A percentile compares a stretch with the other conserved stretches of the same genome.
Evolutionary conservation across 192 early-diverging fungal species (phyloP).

Genomic region (Globomyces pollinis-pini): DNA sequence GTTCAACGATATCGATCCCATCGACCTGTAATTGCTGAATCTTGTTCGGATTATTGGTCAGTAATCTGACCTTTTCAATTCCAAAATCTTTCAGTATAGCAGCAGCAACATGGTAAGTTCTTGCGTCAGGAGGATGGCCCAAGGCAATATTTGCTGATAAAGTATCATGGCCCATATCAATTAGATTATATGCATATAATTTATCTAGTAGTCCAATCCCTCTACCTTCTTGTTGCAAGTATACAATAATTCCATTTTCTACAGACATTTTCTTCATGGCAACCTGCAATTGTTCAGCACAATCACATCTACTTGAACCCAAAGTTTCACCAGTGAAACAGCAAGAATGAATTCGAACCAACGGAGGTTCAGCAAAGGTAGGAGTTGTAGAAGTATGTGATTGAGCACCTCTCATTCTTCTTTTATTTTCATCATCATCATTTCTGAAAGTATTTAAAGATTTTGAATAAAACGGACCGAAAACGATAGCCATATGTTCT

Average conservation of each 20-base stretch:
- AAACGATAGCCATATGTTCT: constrained; percentile 92
- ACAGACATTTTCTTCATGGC: constrained; percentile 81
- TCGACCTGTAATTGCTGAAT: constrained; percentile 65
- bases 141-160: constrained; percentile 83
- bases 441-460: constrained; percentile 56
- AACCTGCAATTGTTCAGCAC: constrained; percentile 80
- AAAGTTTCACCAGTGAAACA: constrained; percentile 97
- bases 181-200: constrained; percentile 90
- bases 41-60: constrained; percentile 97
- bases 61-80: constrained; percentile 60
- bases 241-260: constrained; percentile 90
- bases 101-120: constrained; percentile 83
- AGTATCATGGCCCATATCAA: constrained; percentile 92
- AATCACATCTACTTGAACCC: constrained; percentile 85
- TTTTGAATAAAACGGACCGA: constrained; percentile 71
- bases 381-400: constrained; percentile 6
- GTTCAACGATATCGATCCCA: constrained; percentile 70
- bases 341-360: constrained; percentile 91
- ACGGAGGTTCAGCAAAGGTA: constrained; percentile 35
- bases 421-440: constrained; percentile 71
- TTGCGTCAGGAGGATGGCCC: constrained; percentile 86
- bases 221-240: constrained; percentile 92
- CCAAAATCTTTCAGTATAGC: constrained; percentile 82
- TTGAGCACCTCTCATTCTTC: constrained; percentile 61
- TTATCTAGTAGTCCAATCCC: constrained; percentile 93